Evolutionary conservation across 768 basidiomycete genomes (phyloP).

Genomic region (Boletus rex-veris): DNA sequence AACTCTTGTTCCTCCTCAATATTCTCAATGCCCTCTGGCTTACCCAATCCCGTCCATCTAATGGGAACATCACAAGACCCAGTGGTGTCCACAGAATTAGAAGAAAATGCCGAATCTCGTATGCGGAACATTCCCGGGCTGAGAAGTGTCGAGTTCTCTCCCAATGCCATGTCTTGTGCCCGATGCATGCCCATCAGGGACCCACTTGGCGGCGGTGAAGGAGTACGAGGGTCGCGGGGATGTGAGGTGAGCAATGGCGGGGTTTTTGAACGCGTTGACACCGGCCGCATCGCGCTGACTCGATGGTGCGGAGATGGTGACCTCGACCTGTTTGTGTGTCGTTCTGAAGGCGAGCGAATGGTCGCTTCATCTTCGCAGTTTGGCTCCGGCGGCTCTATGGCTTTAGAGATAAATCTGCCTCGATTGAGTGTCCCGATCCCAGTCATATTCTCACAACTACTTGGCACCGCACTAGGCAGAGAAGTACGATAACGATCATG

Average conservation of each 20-base stretch:
- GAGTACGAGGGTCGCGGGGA: conserved; percentile 24
- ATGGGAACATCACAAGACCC: conserved; percentile 52
- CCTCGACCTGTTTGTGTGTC: conserved; percentile 14
- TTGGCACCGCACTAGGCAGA: conserved; percentile 53
- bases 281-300: conserved; percentile 30
- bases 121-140: conserved; percentile 51
- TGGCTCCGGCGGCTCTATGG: conserved; percentile 2
- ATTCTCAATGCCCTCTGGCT: conserved; percentile 37
- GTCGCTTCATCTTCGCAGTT: conserved; percentile 18
- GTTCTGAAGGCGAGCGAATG: conserved; percentile 17
- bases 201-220: conserved; percentile 20
- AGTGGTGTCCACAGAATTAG: conserved; percentile 40
- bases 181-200: conserved; percentile 13
- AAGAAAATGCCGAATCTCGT: conserved; percentile 64
- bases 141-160: conserved; percentile 41
- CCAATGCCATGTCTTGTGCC: conserved; percentile 18
- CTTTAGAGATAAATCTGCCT: conserved; percentile 23
- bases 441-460: conserved; percentile 58
- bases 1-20: conserved; percentile 34
- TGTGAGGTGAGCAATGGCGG: conserved; percentile 38
- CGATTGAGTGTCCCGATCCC: conserved; percentile 50
- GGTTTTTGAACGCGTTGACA: conserved; percentile 38
- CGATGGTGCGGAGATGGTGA: conserved; percentile 25
- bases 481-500: conserved; percentile 38
- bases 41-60: conserved; percentile 55